These are phyloP conservation scores for Myxozyma sirexii DNA, from an alignment of 805 yeast species.

Conservation along the genomic window DNA sequence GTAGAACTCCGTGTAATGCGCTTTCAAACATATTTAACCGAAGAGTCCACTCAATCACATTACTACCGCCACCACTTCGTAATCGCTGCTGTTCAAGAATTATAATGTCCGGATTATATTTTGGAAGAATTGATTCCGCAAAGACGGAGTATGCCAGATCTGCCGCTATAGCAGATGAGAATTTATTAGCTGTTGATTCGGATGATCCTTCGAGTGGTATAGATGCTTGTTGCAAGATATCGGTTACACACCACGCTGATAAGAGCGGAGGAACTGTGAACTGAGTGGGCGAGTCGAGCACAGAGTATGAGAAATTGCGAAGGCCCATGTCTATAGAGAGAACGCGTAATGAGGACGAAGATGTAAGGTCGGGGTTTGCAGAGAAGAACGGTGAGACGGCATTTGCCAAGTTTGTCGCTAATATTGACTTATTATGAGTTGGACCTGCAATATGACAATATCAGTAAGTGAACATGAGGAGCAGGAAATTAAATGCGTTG, in stretches of 20 bases:
- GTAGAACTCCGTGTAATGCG: constrained; percentile 41
- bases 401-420: constrained; percentile 4
- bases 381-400: not conserved
- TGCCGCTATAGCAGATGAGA: constrained; percentile 12
- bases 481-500: not conserved
- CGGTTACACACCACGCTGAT: constrained; percentile 13
- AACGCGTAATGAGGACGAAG: not conserved
- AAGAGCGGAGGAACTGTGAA: not conserved
- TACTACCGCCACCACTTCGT: constrained; percentile 49
- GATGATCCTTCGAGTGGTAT: not conserved
- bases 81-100: constrained; percentile 57
- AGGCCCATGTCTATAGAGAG: constrained; percentile 24
- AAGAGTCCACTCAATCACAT: constrained; percentile 53
- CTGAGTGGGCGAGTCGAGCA: constrained; percentile 7
- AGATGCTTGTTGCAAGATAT: not conserved
- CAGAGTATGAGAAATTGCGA: constrained; percentile 18
- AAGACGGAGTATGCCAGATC: constrained; percentile 15
- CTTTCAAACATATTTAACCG: constrained; percentile 54
- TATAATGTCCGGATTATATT: constrained; percentile 45
- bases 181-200: not conserved
- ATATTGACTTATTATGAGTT: constrained; percentile 3
- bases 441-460: not conserved
- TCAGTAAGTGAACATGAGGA: not conserved
- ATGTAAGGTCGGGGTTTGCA: not conserved
- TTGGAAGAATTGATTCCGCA: constrained; percentile 14